Evolutionary conservation across 129 eudicot genomes (phyloP).

Genomic region (Artemisia tridentata): DNA sequence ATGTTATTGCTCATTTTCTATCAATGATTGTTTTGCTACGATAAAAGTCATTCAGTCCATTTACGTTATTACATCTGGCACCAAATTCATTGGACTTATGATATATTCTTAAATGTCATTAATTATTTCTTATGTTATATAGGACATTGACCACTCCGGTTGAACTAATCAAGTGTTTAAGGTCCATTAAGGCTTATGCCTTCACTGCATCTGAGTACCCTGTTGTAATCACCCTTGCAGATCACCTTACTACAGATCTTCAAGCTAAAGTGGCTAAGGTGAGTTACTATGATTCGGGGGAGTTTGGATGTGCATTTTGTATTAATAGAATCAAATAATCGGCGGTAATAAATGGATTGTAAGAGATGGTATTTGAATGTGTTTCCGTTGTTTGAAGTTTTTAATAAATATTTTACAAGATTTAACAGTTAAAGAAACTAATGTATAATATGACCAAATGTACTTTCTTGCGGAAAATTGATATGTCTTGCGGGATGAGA

Average conservation of each 20-base stretch:
- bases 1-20: conserved; percentile 6
- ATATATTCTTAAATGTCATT: background rate
- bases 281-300: conserved; percentile 16
- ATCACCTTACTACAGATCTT: conserved; percentile 87
- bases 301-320: background rate
- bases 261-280: conserved; percentile 92
- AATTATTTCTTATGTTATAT: conserved; percentile 17
- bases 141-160: conserved; percentile 98
- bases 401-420: background rate
- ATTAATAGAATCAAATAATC: background rate
- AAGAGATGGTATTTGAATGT: background rate
- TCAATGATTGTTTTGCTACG: background rate
- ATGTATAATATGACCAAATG: background rate
- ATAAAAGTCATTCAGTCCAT: background rate
- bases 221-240: conserved; percentile 91
- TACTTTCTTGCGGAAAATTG: background rate
- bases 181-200: conserved; percentile 79
- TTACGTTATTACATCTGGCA: background rate
- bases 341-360: background rate
- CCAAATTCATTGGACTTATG: background rate
- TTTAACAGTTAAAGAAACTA: background rate
- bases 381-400: background rate
- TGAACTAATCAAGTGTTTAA: conserved; percentile 69
- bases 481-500: background rate
- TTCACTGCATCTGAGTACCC: conserved; percentile 84